phyloP scores from a whole-genome alignment of 768 basidiomycete genomes.

The Pholiota conissans region DNA sequence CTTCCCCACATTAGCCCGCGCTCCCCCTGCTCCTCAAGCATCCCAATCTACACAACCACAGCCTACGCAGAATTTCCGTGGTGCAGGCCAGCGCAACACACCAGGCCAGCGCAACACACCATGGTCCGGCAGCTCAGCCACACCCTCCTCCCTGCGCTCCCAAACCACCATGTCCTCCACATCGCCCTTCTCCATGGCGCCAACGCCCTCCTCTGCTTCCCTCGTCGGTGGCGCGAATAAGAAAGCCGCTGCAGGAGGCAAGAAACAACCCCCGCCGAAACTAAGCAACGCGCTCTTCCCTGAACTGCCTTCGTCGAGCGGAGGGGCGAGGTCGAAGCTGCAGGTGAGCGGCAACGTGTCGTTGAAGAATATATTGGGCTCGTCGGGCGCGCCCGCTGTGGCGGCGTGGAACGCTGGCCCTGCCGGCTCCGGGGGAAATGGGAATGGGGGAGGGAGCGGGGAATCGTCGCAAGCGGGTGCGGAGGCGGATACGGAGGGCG shows the following conservation, averaged over 20 bases:
- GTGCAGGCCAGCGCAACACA: constrained; percentile 52
- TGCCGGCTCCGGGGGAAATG: no score
- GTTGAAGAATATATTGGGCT: constrained; percentile 65
- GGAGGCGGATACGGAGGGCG: constrained; percentile 37
- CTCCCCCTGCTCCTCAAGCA: constrained; percentile 13
- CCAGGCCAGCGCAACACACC: constrained; percentile 47
- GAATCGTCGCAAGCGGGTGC: constrained; percentile 45
- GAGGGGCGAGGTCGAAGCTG: constrained; percentile 42
- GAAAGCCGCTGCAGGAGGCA: background rate
- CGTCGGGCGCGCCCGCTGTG: constrained; percentile 31
- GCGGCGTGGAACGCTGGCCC: constrained; percentile 45
- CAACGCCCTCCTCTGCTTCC: no score
- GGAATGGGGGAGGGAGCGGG: constrained; percentile 5
- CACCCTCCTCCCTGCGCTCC: constrained; percentile 1
- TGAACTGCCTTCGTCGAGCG: constrained; percentile 52
- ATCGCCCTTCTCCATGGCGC: no score
- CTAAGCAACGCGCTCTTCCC: constrained; percentile 67
- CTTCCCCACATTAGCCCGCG: constrained; percentile 34
- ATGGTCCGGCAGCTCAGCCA: constrained; percentile 3
- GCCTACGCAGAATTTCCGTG: constrained; percentile 32
- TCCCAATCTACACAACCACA: constrained; percentile 16
- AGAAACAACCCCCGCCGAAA: constrained; percentile 36
- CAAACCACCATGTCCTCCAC: no score
- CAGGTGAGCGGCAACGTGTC: constrained; percentile 65
- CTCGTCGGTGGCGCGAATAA: background rate